A percentile compares a stretch with the other conserved stretches of the same genome.
Conservation (phyloP, 768 basidiomycete genomes). For the Boletus edulis region DNA sequence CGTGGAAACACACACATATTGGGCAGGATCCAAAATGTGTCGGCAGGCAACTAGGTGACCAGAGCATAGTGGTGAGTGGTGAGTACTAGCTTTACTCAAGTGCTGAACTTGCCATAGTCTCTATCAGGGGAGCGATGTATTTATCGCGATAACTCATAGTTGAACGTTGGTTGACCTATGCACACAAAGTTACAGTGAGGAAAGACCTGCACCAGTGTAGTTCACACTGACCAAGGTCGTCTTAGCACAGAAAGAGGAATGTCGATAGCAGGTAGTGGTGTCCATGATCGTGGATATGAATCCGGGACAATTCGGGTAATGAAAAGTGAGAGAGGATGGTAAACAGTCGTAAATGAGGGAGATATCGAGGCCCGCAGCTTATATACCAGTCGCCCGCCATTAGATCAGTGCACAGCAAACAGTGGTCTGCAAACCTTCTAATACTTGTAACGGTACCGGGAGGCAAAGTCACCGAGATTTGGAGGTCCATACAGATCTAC, state of each 20-base stretch:
- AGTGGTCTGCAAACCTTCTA: neutral
- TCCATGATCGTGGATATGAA: conserved; percentile 6
- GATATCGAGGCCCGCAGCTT: conserved; percentile 4
- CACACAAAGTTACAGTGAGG: neutral
- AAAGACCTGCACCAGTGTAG: neutral
- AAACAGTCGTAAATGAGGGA: neutral
- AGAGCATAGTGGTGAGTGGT: neutral
- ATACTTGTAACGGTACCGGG: conserved; percentile 1
- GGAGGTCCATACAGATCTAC: neutral
- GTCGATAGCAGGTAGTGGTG: neutral
- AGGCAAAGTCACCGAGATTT: neutral
- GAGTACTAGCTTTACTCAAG: neutral
- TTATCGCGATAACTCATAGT: neutral
- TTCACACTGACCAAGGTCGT: conserved; percentile 9
- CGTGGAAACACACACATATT: neutral
- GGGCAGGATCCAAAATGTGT: conserved; percentile 4
- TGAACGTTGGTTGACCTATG: conserved; percentile 8
- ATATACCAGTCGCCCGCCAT: conserved; percentile 17
- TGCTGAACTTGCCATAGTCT: neutral
- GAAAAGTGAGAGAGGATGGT: neutral
- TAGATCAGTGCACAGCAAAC: conserved; percentile 19
- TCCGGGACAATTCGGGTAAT: neutral
- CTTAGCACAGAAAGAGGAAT: neutral
- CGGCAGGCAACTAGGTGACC: neutral
- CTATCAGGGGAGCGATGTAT: conserved; percentile 3